Evolutionary conservation across 2,329 filamentous ascomycete species (phyloP).

Genomic region (Fusarium bactridioides): DNA sequence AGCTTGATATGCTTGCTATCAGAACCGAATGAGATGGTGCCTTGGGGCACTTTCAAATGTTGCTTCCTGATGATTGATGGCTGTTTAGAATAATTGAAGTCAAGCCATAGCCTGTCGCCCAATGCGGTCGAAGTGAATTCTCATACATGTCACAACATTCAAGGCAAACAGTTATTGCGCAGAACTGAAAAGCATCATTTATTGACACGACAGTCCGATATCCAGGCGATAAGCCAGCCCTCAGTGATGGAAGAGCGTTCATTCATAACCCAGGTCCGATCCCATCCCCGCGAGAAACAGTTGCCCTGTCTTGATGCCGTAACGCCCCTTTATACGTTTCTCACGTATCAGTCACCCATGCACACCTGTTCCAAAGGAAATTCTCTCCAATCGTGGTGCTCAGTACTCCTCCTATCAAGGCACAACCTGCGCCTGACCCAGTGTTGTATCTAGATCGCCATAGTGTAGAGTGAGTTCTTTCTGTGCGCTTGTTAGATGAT

Average conservation of each 20-base stretch:
- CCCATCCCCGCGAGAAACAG: conserved; percentile 43
- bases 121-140: neutral
- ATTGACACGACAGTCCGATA: conserved; percentile 38
- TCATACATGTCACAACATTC: neutral
- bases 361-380: conserved; percentile 17
- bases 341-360: conserved; percentile 30
- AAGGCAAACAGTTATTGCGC: neutral
- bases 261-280: conserved; percentile 44
- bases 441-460: conserved; percentile 64
- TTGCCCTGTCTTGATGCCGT: conserved; percentile 42
- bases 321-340: conserved; percentile 44
- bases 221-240: conserved; percentile 39
- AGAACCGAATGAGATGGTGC: neutral
- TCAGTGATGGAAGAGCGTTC: conserved; percentile 42
- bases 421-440: conserved; percentile 45
- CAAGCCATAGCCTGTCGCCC: neutral
- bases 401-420: conserved; percentile 28
- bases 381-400: conserved; percentile 13
- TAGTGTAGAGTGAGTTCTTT: conserved; percentile 69
- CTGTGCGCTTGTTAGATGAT: conserved; percentile 46
- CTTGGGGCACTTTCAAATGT: neutral
- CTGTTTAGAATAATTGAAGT: neutral
- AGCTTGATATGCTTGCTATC: neutral
- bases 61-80: neutral
- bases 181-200: conserved; percentile 41